phyloP scores from a whole-genome alignment of 2,329 filamentous ascomycete genomes.

The Xylariales sp. region DNA sequence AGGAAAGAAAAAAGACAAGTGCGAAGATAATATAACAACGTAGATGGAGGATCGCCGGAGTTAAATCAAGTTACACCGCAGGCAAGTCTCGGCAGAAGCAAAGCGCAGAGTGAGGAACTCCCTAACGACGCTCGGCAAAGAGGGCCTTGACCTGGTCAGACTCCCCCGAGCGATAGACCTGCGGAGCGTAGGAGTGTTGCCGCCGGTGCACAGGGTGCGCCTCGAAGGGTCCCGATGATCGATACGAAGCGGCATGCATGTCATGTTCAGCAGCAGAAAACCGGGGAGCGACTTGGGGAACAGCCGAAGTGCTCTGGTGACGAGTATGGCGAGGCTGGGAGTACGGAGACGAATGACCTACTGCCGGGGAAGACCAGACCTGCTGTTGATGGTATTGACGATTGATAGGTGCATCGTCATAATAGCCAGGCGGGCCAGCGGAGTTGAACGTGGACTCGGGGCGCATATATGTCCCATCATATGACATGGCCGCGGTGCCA shows the following conservation, averaged over 20 bases:
- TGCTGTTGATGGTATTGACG: constrained; percentile 14
- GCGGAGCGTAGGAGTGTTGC: constrained; percentile 13
- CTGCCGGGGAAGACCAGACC: constrained; percentile 4
- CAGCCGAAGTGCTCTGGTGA: constrained; percentile 26
- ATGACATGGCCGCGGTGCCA: constrained; percentile 11
- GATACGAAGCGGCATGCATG: constrained; percentile 1
- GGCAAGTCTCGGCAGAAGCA: no score
- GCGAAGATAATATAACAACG: neutral
- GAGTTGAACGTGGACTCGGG: constrained; percentile 9
- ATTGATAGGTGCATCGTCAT: constrained; percentile 15
- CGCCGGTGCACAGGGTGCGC: constrained; percentile 11
- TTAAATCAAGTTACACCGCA: no score
- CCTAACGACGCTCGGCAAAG: constrained; percentile 18
- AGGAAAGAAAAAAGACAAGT: neutral
- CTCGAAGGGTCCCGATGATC: constrained; percentile 6
- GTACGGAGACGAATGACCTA: constrained; percentile 3
- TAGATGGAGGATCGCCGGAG: neutral
- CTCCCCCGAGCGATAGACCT: constrained; percentile 11
- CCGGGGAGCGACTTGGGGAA: constrained; percentile 11
- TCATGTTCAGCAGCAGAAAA: constrained; percentile 10
- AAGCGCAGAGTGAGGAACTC: no score
- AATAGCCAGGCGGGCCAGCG: constrained; percentile 15
- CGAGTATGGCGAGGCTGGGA: constrained; percentile 19
- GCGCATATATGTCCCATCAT: constrained; percentile 15
- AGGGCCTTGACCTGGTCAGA: constrained; percentile 16